These are phyloP conservation scores for Pilaira anomala DNA, from an alignment of 192 early-diverging fungal species.

Conservation along the genomic window DNA sequence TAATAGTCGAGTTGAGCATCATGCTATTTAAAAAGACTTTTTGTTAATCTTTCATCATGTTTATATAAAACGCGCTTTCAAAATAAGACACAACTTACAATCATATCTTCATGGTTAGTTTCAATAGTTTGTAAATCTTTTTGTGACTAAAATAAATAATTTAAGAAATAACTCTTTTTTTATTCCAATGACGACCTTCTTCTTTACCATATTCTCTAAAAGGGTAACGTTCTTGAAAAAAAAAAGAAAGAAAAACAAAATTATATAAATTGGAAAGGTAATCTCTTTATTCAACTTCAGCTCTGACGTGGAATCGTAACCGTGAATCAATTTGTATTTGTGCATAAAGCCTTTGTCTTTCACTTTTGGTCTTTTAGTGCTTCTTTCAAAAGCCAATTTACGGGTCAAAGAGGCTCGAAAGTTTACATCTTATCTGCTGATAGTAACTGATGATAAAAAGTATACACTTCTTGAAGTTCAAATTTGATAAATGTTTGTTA, in stretches of 20 bases:
- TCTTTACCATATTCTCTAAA: neutral
- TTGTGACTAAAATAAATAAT: conserved; percentile 15
- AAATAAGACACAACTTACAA: conserved; percentile 54
- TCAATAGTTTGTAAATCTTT: conserved; percentile 59
- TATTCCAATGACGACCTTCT: too few relatives aligned
- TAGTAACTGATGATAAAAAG: too few relatives aligned
- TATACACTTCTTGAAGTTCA: too few relatives aligned
- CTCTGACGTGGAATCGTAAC: neutral
- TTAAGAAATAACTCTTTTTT: neutral
- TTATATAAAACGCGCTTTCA: neutral
- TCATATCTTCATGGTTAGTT: conserved; percentile 87
- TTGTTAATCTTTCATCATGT: neutral
- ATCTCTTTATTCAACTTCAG: neutral
- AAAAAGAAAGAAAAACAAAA: neutral
- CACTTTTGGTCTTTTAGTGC: too few relatives aligned
- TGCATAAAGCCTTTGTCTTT: too few relatives aligned
- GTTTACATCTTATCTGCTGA: too few relatives aligned
- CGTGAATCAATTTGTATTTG: too few relatives aligned
- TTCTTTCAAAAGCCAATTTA: too few relatives aligned
- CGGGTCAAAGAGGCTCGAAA: too few relatives aligned
- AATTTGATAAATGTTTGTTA: too few relatives aligned
- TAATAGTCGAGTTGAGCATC: conserved; percentile 65
- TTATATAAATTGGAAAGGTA: neutral
- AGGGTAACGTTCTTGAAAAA: neutral
- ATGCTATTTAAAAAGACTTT: conserved; percentile 39